Evolutionary conservation across 805 yeast genomes (phyloP).

Genomic region (Lipomyces yamadae): DNA sequence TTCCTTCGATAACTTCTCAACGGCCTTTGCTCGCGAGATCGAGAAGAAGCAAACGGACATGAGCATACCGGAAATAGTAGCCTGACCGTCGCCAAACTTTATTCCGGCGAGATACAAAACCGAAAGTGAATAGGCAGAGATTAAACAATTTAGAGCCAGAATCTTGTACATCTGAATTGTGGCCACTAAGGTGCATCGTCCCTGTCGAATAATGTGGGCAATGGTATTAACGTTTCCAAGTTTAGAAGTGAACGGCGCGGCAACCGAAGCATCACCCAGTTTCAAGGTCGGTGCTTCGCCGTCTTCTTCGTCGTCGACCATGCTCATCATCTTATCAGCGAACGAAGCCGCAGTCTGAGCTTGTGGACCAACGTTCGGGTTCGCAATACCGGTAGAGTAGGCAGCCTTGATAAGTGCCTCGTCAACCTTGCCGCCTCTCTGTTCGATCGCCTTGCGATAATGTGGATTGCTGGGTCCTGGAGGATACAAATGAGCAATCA

Average conservation of each 20-base stretch:
- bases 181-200: slow-evolving; percentile 95
- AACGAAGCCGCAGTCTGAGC: slow-evolving; percentile 51
- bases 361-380: slow-evolving; percentile 18
- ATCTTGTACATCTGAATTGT: slow-evolving; percentile 99
- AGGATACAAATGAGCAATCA: slow-evolving; percentile 94
- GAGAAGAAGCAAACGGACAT: slow-evolving; percentile 93
- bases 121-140: slow-evolving; percentile 93
- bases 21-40: slow-evolving; percentile 90
- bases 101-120: slow-evolving; percentile 96
- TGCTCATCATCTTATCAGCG: slow-evolving; percentile 69
- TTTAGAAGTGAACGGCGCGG: slow-evolving; percentile 98
- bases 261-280: slow-evolving; percentile 98
- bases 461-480: slow-evolving; percentile 93
- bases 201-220: slow-evolving; percentile 92
- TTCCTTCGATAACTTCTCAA: slow-evolving; percentile 84
- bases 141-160: slow-evolving; percentile 92
- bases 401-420: slow-evolving; percentile 60
- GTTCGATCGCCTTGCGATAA: slow-evolving; percentile 82
- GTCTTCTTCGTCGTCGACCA: slow-evolving; percentile 62
- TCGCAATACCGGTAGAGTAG: slow-evolving; percentile 32
- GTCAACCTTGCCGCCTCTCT: slow-evolving; percentile 76
- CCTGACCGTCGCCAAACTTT: slow-evolving; percentile 96
- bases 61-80: slow-evolving; percentile 93
- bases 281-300: slow-evolving; percentile 89
- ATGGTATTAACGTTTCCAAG: slow-evolving; percentile 90